A percentile compares a stretch with the other conserved stretches of the same genome.
These are phyloP conservation scores for Parmelia sp. DNA, from an alignment of 495 filamentous ascomycete genomes.

Conservation along the genomic window DNA sequence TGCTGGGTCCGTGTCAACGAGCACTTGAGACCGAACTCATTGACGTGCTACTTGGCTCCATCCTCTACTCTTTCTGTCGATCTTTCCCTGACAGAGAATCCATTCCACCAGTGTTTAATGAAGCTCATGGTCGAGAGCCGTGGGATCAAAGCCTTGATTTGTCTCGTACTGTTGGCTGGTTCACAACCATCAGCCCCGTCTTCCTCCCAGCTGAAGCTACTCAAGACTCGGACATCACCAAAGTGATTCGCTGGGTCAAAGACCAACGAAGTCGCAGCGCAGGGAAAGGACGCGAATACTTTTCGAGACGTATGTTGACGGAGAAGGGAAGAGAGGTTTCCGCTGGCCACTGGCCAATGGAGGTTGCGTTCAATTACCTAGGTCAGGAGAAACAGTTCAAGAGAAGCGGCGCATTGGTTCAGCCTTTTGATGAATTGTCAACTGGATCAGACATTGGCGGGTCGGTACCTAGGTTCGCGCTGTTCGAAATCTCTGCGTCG, in stretches of 20 bases:
- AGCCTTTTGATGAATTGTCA: conserved; percentile 43
- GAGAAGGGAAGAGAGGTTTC: conserved; percentile 39
- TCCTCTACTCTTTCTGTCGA: conserved; percentile 46
- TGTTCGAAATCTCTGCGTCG: conserved; percentile 52
- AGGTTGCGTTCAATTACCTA: conserved; percentile 66
- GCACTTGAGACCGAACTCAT: conserved; percentile 46
- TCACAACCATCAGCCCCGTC: conserved; percentile 52
- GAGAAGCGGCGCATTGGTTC: conserved; percentile 53
- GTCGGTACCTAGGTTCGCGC: conserved; percentile 52
- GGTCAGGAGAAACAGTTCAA: conserved; percentile 60
- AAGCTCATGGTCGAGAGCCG: conserved; percentile 52
- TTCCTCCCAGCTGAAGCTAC: conserved; percentile 34
- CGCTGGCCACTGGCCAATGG: conserved; percentile 52
- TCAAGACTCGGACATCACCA: conserved; percentile 32
- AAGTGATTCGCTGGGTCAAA: conserved; percentile 43
- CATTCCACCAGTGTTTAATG: conserved; percentile 50
- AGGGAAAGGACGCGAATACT: conserved; percentile 47
- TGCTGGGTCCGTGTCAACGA: conserved; percentile 43
- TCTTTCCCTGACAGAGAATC: conserved; percentile 44
- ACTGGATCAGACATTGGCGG: conserved; percentile 51
- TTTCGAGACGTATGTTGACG: conserved; percentile 44
- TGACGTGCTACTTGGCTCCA: conserved; percentile 47
- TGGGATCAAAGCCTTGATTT: conserved; percentile 49
- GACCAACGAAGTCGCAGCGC: conserved; percentile 40
- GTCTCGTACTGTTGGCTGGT: conserved; percentile 57